Evolutionary conservation across 768 basidiomycete species (phyloP).

Genomic region (Gyrodon lividus): DNA sequence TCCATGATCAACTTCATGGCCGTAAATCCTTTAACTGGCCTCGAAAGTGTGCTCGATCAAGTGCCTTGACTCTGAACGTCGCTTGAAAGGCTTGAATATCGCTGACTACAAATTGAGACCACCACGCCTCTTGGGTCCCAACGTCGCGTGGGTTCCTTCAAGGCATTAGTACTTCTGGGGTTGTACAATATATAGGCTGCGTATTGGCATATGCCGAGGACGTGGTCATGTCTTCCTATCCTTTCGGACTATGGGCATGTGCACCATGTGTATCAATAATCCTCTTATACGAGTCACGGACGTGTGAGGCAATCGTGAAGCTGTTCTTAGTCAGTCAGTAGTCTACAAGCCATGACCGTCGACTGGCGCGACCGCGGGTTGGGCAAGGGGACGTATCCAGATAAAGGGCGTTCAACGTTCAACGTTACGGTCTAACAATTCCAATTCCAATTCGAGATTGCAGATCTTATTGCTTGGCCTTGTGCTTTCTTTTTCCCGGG

Average conservation of each 20-base stretch:
- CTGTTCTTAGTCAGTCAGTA: not conserved
- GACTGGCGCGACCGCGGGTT: not conserved
- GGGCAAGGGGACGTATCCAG: not conserved
- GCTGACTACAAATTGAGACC: not conserved
- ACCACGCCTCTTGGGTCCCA: not conserved
- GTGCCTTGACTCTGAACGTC: not conserved
- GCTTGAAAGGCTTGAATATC: not conserved
- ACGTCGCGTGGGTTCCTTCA: not conserved
- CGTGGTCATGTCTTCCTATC: not conserved
- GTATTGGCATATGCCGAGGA: not conserved
- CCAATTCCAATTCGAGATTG: not conserved
- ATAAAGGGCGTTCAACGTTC: no score
- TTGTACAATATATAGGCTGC: not conserved
- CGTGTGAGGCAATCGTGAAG: slow-evolving; percentile 6
- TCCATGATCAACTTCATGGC: no score
- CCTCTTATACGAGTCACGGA: slow-evolving; percentile 7
- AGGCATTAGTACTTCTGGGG: no score
- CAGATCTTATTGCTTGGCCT: not conserved
- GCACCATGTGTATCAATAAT: not conserved
- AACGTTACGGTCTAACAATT: no score
- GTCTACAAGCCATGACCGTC: not conserved
- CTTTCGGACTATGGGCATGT: not conserved
- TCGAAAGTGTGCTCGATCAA: not conserved
- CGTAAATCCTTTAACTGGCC: slow-evolving; percentile 5
- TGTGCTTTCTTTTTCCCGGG: not conserved